phyloP scores from a whole-genome alignment of 306 rosid species.

The Alnus glutinosa region DNA sequence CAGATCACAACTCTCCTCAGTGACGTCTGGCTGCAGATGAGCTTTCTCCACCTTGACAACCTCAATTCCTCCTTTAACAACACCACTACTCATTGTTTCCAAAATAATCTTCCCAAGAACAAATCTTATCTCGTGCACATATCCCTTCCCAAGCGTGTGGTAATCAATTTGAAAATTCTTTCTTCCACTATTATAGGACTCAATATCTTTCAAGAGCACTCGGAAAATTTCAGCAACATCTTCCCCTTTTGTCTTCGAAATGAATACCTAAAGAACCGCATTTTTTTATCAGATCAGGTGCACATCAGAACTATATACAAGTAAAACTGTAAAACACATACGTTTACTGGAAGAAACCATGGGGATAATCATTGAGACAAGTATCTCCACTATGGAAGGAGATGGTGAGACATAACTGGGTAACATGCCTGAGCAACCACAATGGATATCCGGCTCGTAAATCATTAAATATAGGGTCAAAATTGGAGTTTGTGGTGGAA shows the following conservation, averaged over 20 bases:
- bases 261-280: slow-evolving; percentile 57
- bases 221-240: slow-evolving; percentile 52
- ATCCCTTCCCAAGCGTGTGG: slow-evolving; percentile 49
- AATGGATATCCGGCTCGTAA: not conserved
- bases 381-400: not conserved
- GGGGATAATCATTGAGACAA: not conserved
- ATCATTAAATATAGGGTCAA: not conserved
- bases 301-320: slow-evolving; percentile 26
- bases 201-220: slow-evolving; percentile 38
- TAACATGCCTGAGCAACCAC: not conserved
- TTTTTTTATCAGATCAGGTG: slow-evolving; percentile 27
- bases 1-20: slow-evolving; percentile 24
- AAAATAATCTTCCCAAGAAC: slow-evolving; percentile 75
- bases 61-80: slow-evolving; percentile 32
- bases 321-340: slow-evolving; percentile 9
- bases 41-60: slow-evolving; percentile 38
- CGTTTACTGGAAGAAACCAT: not conserved
- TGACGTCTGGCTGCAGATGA: slow-evolving; percentile 22
- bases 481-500: not conserved
- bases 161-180: slow-evolving; percentile 55
- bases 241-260: slow-evolving; percentile 49
- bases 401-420: not conserved
- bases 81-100: slow-evolving; percentile 60
- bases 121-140: slow-evolving; percentile 57
- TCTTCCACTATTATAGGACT: slow-evolving; percentile 45